Evolutionary conservation across 352 stramenopile genomes (phyloP).

Genomic region (Globisporangium uncinulatum): DNA sequence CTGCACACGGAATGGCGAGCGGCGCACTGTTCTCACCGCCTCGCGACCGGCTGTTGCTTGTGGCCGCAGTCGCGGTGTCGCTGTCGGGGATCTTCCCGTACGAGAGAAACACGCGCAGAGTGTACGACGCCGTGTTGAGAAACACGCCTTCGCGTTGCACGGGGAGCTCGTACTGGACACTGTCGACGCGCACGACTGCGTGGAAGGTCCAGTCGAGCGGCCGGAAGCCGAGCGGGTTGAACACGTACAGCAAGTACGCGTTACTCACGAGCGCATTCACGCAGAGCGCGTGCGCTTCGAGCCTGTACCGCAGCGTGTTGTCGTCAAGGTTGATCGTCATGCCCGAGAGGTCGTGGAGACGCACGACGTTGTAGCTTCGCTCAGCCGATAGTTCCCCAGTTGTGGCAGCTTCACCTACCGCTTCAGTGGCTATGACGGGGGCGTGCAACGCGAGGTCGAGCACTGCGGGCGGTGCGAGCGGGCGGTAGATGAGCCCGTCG

Average conservation of each 20-base stretch:
- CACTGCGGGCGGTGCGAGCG: conserved; percentile 58
- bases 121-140: conserved; percentile 63
- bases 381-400: neutral
- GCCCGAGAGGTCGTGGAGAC: conserved; percentile 77
- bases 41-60: conserved; percentile 18
- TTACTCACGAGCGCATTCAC: conserved; percentile 83
- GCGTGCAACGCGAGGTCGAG: conserved; percentile 20
- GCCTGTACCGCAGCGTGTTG: conserved; percentile 74
- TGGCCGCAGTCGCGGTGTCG: neutral
- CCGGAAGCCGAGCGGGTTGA: conserved; percentile 78
- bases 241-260: conserved; percentile 84
- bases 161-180: conserved; percentile 38
- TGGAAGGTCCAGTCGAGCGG: conserved; percentile 82
- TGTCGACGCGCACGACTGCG: conserved; percentile 54
- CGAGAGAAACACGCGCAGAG: conserved; percentile 77
- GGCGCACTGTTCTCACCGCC: conserved; percentile 52
- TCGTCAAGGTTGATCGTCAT: conserved; percentile 86
- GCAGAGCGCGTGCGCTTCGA: conserved; percentile 50
- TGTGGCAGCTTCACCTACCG: too few relatives aligned
- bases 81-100: conserved; percentile 68
- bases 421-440: too few relatives aligned
- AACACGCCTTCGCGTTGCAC: conserved; percentile 76
- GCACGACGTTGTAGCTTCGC: conserved; percentile 34
- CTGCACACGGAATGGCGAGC: conserved; percentile 56
- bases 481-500: conserved; percentile 74